Conservation (phyloP, 2,329 filamentous ascomycete genomes). For the Talaromyces sp. region DNA sequence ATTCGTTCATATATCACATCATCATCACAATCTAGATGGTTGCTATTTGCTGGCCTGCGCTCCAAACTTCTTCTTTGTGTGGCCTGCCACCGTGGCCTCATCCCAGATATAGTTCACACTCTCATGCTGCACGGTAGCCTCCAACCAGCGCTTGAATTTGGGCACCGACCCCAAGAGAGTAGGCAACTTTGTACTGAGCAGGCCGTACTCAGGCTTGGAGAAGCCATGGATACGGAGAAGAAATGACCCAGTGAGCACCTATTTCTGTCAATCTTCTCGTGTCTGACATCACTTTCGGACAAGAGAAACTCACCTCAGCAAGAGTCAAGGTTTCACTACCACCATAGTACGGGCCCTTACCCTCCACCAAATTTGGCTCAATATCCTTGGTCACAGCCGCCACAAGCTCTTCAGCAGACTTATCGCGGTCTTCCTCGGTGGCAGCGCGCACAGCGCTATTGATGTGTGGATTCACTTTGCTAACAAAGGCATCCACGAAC, state of each 20-base stretch:
- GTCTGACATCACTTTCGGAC: not conserved
- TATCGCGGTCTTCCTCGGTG: slow-evolving; percentile 49
- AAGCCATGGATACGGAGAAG: slow-evolving; percentile 58
- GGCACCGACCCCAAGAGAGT: slow-evolving; percentile 54
- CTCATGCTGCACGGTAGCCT: slow-evolving; percentile 57
- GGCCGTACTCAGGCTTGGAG: slow-evolving; percentile 50
- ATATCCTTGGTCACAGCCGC: slow-evolving; percentile 63
- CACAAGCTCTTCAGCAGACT: slow-evolving; percentile 51
- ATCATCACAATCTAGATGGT: not conserved
- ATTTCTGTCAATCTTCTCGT: not conserved
- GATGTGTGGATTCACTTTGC: slow-evolving; percentile 54
- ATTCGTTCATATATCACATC: not conserved
- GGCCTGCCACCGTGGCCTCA: slow-evolving; percentile 47
- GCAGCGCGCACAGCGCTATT: slow-evolving; percentile 49
- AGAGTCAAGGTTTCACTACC: slow-evolving; percentile 63
- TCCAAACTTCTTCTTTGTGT: slow-evolving; percentile 42
- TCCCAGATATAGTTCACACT: slow-evolving; percentile 64
- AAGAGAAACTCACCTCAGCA: slow-evolving; percentile 60
- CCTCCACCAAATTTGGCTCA: slow-evolving; percentile 62
- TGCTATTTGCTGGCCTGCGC: slow-evolving; percentile 1
- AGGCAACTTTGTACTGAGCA: slow-evolving; percentile 48
- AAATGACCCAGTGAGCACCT: slow-evolving; percentile 65
- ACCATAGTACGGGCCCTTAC: slow-evolving; percentile 57
- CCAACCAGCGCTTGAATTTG: slow-evolving; percentile 64
- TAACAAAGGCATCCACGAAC: slow-evolving; percentile 67